Evolutionary conservation across 75 land plant genomes (phyloP).

Genomic region (Azolla pinnata): DNA sequence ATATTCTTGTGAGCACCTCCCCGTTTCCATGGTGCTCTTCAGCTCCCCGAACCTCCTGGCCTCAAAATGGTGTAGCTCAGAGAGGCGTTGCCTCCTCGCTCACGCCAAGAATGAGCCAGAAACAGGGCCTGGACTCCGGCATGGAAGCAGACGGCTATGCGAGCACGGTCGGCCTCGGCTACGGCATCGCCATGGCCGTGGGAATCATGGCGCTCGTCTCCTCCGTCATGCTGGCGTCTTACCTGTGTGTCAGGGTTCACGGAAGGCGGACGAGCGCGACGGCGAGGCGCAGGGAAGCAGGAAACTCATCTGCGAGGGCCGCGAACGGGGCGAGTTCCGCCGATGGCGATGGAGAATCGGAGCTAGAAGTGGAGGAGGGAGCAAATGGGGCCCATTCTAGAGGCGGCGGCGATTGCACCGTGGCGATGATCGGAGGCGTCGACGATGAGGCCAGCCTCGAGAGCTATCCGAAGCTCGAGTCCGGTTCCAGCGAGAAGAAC

Average conservation of each 20-base stretch:
- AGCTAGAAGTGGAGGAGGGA: neutral
- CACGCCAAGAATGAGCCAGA: too few relatives aligned
- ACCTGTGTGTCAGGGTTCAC: conserved; percentile 36
- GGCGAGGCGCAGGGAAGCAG: too few relatives aligned
- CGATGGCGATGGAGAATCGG: conserved; percentile 6
- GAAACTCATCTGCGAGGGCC: too few relatives aligned
- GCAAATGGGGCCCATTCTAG: neutral
- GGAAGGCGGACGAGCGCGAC: neutral
- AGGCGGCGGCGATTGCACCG: neutral
- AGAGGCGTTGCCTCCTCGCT: too few relatives aligned
- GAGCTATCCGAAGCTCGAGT: conserved; percentile 78
- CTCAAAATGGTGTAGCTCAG: too few relatives aligned
- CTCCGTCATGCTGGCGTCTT: conserved; percentile 39
- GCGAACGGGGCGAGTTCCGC: neutral
- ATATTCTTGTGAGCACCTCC: too few relatives aligned
- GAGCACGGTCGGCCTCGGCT: conserved; percentile 40
- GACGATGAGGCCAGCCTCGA: conserved; percentile 59
- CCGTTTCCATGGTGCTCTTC: too few relatives aligned
- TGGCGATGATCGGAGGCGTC: conserved; percentile 28
- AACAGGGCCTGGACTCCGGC: neutral
- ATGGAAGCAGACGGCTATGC: conserved; percentile 19
- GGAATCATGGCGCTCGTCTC: conserved; percentile 39
- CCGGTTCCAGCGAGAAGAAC: conserved; percentile 27
- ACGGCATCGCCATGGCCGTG: conserved; percentile 44
- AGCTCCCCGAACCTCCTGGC: too few relatives aligned